Evolutionary conservation across 805 yeast genomes (phyloP).

Genomic region (Sugiyamaella smithiae): DNA sequence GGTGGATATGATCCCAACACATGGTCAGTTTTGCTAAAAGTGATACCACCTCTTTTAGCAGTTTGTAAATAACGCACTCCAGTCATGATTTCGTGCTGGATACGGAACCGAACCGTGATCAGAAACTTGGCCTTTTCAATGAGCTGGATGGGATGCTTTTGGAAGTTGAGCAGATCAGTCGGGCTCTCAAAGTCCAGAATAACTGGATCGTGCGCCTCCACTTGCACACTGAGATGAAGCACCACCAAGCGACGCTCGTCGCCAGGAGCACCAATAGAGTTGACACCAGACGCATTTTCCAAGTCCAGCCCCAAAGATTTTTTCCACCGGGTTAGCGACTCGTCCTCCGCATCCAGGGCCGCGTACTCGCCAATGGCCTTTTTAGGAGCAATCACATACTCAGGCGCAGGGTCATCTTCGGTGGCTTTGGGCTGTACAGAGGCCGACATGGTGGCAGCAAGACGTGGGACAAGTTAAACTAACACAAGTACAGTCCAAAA

Average conservation of each 20-base stretch:
- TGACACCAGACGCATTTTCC: constrained; percentile 42
- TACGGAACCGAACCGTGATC: constrained; percentile 70
- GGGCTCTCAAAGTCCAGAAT: constrained; percentile 64
- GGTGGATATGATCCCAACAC: constrained; percentile 92
- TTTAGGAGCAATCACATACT: constrained; percentile 58
- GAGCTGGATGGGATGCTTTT: constrained; percentile 66
- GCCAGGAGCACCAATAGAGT: constrained; percentile 62
- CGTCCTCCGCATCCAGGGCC: constrained; percentile 83
- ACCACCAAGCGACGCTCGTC: constrained; percentile 78
- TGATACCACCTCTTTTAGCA: constrained; percentile 82
- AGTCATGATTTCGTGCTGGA: constrained; percentile 87
- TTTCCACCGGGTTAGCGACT: constrained; percentile 88
- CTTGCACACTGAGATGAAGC: constrained; percentile 65
- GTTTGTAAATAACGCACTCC: constrained; percentile 84
- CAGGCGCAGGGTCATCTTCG: background rate
- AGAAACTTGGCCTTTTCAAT: constrained; percentile 76
- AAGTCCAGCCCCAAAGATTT: constrained; percentile 68
- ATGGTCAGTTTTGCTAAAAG: constrained; percentile 82
- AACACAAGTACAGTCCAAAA: no score
- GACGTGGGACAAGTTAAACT: background rate
- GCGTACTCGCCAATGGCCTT: constrained; percentile 83
- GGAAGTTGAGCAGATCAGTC: constrained; percentile 53
- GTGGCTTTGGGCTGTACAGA: background rate
- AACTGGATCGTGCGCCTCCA: constrained; percentile 68
- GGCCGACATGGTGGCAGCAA: background rate